Conservation (phyloP, 2,329 filamentous ascomycete species). For the Arthrobotrys sinensis region DNA sequence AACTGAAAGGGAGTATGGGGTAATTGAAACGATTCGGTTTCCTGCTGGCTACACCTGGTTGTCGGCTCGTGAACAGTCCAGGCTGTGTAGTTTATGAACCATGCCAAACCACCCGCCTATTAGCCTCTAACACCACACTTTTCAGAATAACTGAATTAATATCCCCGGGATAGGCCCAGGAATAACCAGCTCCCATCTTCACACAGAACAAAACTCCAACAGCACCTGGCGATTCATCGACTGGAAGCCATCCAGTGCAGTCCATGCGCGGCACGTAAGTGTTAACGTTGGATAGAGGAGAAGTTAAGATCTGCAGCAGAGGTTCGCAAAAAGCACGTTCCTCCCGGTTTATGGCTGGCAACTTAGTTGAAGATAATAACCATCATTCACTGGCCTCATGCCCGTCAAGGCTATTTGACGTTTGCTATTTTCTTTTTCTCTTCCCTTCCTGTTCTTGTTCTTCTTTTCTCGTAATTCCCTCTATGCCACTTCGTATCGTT, state of each 20-base stretch:
- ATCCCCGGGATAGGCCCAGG: conserved; percentile 29
- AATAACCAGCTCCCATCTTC: conserved; percentile 1
- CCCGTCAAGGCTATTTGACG: conserved; percentile 61
- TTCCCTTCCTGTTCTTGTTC: conserved; percentile 22
- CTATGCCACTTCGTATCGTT: conserved; percentile 53
- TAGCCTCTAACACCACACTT: conserved; percentile 38
- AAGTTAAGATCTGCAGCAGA: conserved; percentile 51
- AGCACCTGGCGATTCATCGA: conserved; percentile 31
- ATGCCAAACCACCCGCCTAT: conserved; percentile 53
- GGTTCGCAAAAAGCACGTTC: conserved; percentile 60
- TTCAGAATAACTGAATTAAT: conserved; percentile 18
- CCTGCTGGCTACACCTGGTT: conserved; percentile 55
- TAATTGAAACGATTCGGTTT: conserved; percentile 60
- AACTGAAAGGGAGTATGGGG: conserved; percentile 49
- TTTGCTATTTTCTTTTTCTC: conserved; percentile 52
- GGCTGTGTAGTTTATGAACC: conserved; percentile 50
- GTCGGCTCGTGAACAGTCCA: conserved; percentile 54
- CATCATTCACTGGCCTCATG: conserved; percentile 44
- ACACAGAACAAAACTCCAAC: conserved; percentile 8
- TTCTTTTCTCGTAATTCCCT: conserved; percentile 51
- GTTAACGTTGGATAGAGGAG: conserved; percentile 30
- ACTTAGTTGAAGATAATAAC: conserved; percentile 52
- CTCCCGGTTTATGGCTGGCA: conserved; percentile 40
- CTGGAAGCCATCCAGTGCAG: conserved; percentile 12
- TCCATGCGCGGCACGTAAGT: conserved; percentile 39